Base-by-base conservation (phyloP, 1,284 basidiomycete genomes). In the Cryptococcus sp. region DNA sequence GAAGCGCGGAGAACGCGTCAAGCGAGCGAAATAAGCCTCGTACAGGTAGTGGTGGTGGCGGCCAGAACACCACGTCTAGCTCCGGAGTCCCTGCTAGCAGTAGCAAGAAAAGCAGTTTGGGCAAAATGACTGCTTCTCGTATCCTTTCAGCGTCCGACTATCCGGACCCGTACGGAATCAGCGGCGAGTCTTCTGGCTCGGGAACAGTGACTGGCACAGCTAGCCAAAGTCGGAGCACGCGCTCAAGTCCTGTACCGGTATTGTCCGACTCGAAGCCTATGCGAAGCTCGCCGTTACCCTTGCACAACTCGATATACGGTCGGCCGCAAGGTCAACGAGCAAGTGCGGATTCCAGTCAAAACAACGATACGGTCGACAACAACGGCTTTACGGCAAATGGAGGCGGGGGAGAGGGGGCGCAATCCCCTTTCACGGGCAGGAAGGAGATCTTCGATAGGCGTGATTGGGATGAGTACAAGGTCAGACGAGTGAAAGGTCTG, bases 391-490 rank as follows among this genome's bases (percentile, higher is more conserved):
- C 17, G 7, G 2, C 25, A 45, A 7, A 7, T n/a, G n/a, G n/a
- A 22, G 42, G 47, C 8, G 25, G 19, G n/a, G 17, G 6, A 13
- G 19, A 10, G 10, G 7, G 7, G 27, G 27, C 10, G 8, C 47
- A 25, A 48, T 22, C 50, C 6, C 25, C 42, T 27, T 41, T 54
- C 19, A 54, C 54, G 40, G 60, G 52, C 17, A 57, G 47, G 23
- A 40, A 55, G 46, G 56, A 61, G 11, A 50, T 39, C 17, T 61
- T 62, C 39, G 60, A 59, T 22, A 40, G 46, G 19, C 35, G 38
- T 15, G 54, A 55, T 11, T 68, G 62, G 67, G 53, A 50, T 13
- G 52, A 23, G 35, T 73, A 72, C 41, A 61, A 52, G 55, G 60
- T 55, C 19, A 58, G 63, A 50, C 58, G 70, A 47, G 57, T 64